Evolutionary conservation across 352 stramenopile genomes (phyloP).

Genomic region (Phytophthora macrochlamydospora): DNA sequence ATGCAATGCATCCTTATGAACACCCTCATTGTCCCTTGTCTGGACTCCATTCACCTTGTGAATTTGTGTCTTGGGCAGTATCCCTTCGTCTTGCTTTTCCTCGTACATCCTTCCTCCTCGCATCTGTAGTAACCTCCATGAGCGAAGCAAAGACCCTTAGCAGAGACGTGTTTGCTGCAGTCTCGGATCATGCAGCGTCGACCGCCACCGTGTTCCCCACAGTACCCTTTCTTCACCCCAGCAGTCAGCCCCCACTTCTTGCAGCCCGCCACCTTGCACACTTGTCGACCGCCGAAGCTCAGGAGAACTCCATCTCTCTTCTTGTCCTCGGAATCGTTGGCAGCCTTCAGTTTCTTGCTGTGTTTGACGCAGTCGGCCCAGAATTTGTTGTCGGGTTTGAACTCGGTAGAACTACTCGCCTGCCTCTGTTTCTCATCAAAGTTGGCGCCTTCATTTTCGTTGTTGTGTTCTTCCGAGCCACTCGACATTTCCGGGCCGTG

Average conservation of each 20-base stretch:
- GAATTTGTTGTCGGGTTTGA: too few species aligned
- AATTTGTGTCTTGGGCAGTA: neutral
- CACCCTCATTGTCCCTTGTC: neutral
- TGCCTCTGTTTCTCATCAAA: too few species aligned
- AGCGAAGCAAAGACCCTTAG: neutral
- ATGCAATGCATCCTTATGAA: neutral
- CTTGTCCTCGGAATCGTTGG: too few species aligned
- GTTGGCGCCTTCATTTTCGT: too few species aligned
- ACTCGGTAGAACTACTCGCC: too few species aligned
- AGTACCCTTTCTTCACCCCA: neutral
- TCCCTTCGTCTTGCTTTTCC: neutral
- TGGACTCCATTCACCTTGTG: neutral
- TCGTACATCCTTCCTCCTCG: neutral
- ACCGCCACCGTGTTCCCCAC: neutral
- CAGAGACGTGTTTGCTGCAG: neutral
- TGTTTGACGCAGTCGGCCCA: too few species aligned
- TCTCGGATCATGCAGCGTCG: neutral
- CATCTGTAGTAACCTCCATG: neutral
- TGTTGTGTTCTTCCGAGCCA: too few species aligned
- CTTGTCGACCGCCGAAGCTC: neutral
- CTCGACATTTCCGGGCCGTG: too few species aligned
- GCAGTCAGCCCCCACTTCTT: neutral
- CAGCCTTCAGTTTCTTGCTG: too few species aligned
- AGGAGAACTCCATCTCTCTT: too few species aligned
- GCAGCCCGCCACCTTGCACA: neutral